A percentile compares a stretch with the other conserved stretches of the same genome.
Evolutionary conservation across 345 rosid genomes (phyloP).

Genomic region (Citrus reticulata): DNA sequence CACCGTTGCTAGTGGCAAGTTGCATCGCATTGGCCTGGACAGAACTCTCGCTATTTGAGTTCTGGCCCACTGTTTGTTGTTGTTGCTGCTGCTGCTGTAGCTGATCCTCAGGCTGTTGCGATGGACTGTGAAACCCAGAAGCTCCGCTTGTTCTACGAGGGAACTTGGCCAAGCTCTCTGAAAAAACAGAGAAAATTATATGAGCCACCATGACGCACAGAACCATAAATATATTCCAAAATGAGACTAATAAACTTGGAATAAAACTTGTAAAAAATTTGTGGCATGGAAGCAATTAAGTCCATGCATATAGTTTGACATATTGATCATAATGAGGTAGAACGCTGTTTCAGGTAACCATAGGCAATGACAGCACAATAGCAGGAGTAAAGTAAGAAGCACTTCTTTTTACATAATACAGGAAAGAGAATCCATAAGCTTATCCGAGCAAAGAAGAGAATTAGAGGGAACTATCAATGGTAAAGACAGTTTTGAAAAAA

Average conservation of each 20-base stretch:
- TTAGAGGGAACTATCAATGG: background rate
- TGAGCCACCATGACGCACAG: background rate
- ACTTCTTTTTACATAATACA: background rate
- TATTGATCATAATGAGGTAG: background rate
- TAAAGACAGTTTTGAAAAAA: background rate
- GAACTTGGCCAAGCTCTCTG: constrained; percentile 96
- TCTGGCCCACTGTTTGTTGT: constrained; percentile 46
- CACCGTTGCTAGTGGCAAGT: constrained; percentile 48
- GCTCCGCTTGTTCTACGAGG: constrained; percentile 69
- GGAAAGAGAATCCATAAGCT: background rate
- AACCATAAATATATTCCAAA: background rate
- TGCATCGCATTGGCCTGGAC: constrained; percentile 49
- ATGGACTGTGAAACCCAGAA: constrained; percentile 47
- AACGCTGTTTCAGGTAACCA: background rate
- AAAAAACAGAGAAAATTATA: constrained; percentile 13
- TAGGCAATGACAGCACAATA: background rate
- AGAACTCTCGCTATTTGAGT: constrained; percentile 41
- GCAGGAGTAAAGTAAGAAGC: background rate
- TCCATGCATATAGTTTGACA: background rate
- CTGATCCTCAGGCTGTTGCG: constrained; percentile 66
- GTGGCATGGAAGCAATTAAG: background rate
- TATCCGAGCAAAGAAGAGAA: background rate
- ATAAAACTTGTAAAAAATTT: background rate
- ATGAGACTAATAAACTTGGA: constrained; percentile 10
- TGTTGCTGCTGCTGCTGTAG: constrained; percentile 39